Evolutionary conservation across 441 rosid genomes (phyloP).

Genomic region (Gossypium trilobum): DNA sequence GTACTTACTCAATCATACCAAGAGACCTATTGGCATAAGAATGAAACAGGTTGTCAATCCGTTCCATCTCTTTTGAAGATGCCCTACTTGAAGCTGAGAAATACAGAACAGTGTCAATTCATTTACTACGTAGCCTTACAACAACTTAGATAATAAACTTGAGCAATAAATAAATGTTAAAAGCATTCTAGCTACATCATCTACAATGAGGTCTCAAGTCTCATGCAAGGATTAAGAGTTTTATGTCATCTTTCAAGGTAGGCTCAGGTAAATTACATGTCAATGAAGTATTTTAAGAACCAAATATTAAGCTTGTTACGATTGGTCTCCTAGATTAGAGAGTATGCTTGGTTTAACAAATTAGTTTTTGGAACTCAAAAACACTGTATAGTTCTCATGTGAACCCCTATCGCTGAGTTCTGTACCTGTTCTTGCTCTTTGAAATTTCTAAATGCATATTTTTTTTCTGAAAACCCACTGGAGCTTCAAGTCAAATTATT

Average conservation of each 20-base stretch:
- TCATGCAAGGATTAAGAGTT: not conserved
- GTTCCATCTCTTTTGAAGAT: constrained; percentile 82
- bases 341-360: not conserved
- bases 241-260: not conserved
- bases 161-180: not conserved
- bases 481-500: not conserved
- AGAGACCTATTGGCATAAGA: constrained; percentile 65
- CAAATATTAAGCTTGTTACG: not conserved
- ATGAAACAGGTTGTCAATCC: constrained; percentile 67
- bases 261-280: not conserved
- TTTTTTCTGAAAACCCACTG: not conserved
- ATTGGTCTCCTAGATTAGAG: not conserved
- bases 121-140: not conserved
- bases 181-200: not conserved
- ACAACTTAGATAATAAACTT: not conserved
- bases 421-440: not conserved
- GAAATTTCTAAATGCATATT: not conserved
- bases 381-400: not conserved
- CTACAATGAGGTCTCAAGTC: not conserved
- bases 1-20: constrained; percentile 77
- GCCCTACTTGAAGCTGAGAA: constrained; percentile 73
- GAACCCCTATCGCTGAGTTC: not conserved
- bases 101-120: not conserved
- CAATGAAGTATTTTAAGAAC: not conserved
- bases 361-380: not conserved